Base-by-base conservation (phyloP, 108 stramenopile genomes). In the Mediolabrus comicus region DNA sequence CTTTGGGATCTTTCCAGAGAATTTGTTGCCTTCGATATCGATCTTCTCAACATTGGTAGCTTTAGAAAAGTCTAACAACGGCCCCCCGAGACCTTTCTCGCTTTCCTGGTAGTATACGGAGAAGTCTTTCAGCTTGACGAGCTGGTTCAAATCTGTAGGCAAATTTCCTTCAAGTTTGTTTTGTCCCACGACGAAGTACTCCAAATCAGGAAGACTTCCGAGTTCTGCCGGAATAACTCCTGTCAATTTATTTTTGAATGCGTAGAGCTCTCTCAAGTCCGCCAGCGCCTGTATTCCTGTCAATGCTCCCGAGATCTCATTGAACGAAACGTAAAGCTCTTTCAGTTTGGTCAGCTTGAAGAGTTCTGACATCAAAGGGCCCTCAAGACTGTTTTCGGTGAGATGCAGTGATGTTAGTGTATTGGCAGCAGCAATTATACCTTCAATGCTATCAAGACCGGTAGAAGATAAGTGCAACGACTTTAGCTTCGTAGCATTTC, bases 201-300 rank as follows among this genome's bases (percentile, higher is more conserved):
- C 71, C 16, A 84, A 46, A 6, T 68, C 13, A 31, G 12, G 39
- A 14, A 84, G 67, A 29, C 62, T 66, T 52, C 80, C 84, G 14
- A 91, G 64, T 25, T 82, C 72, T 6, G 80, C 72, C n/a, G 90
- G 90, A 39, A 91, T 70, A 8, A 58, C 58, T 9, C 87, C 90
- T 2, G 74, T 75, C 57, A 91, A 35, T 14, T 65, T 17, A 62
- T 91, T 91, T 14, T 63, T 65, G 31, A 75, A 80, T 2, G 75
- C 77, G 19, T 76, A 82, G 49, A 85, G 49, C 53, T 76, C 76
- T 58, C 39, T 71, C 61, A 85, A 54, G 33, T 80, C 53, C 7
- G 80, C 53, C 32, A 85, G 49, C 41, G 61, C 41, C 39, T 81
- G 81, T 33, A 85, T 82, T 41, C 74, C 35, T 29, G 81, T 62